Percentiles rank a stretch among this genome's conserved stretches.
Evolutionary conservation across 208 protist genomes (phyloP).

Genomic region (Trypanosoma vivax): DNA sequence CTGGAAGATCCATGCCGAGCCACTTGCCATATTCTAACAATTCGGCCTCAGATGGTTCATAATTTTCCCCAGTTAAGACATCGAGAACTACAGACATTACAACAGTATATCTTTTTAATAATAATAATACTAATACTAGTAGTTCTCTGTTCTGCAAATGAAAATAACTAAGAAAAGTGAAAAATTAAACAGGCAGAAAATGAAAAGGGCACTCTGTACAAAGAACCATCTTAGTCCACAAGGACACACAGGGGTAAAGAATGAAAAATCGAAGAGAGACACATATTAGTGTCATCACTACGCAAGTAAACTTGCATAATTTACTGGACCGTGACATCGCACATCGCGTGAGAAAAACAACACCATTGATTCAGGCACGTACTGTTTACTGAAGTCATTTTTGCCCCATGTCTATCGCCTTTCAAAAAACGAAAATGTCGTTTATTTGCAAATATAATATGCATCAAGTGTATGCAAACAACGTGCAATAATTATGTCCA

Average conservation of each 20-base stretch:
- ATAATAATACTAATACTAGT: slow-evolving; percentile 4
- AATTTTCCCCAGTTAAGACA: slow-evolving; percentile 63
- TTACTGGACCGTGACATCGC: too few relatives aligned
- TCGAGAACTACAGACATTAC: slow-evolving; percentile 84
- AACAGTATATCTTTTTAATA: too few relatives aligned
- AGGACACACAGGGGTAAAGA: slow-evolving; percentile 1
- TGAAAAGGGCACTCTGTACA: too few relatives aligned
- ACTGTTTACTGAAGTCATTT: too few relatives aligned
- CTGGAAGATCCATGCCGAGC: slow-evolving; percentile 91
- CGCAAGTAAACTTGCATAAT: slow-evolving; percentile 3
- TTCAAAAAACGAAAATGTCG: too few relatives aligned
- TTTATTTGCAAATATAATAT: too few relatives aligned
- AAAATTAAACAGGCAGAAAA: too few relatives aligned
- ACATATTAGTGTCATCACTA: neutral
- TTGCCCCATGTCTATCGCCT: too few relatives aligned
- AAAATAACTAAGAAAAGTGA: neutral
- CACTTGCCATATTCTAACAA: slow-evolving; percentile 92
- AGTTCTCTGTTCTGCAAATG: neutral
- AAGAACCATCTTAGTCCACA: neutral
- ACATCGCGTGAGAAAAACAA: too few relatives aligned
- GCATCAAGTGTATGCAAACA: too few relatives aligned
- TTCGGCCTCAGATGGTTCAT: slow-evolving; percentile 91
- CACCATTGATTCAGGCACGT: too few relatives aligned
- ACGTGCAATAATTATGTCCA: too few relatives aligned
- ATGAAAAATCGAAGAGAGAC: neutral